Base-by-base conservation (phyloP, 805 yeast species). In the Saturnispora gosingensis region DNA sequence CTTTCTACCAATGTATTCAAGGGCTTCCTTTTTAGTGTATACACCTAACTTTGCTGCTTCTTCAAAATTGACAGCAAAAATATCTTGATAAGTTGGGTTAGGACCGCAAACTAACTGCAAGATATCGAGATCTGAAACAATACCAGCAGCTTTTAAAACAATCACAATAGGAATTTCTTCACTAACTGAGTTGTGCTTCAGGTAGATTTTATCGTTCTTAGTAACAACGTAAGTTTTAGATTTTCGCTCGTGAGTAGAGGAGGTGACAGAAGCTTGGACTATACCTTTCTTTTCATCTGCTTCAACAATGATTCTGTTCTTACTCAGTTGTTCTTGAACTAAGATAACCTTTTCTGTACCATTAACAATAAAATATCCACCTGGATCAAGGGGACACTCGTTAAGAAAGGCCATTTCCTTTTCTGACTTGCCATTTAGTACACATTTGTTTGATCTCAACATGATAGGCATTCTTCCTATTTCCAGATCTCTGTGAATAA, bases 391-490 rank as follows among this genome's bases (percentile, higher is more conserved):
- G 0, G 99, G 99, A 68, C 99, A 93, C 69, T 93, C 99, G 59
- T 87, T 83, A 58, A 86, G 73, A 25, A 71, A 71, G 0, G 99
- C 97, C 98, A 93, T 91, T 59, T 81, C 84, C 30, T 72, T 67
- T 61, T 91, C 96, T 48, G 80, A 74, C 46, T 85, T 81, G 18
- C 89, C 95, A 55, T 81, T 81, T 54, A 93, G 72, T 35, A 88
- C 82, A 76, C 99, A 93, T 66, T 89, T 88, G 65, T 88, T 87
- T 25, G 96, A 86, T 60, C 97, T 77, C 60, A 93, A 75, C 99
- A 93, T 93, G 61, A 93, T 83, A n/a, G 99, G 99, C 97, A 93
- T 93, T 63, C 96, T 80, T 35, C 99, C 99, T 54, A 93, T 91
- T 65, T 90, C 97, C 54, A 93, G 77, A 63, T 88, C 95, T 61